A percentile compares a stretch with the other conserved stretches of the same genome.
Evolutionary conservation across 225 moss, liverwort and hornwort genomes (phyloP).

Genomic region (Asterella californica): DNA sequence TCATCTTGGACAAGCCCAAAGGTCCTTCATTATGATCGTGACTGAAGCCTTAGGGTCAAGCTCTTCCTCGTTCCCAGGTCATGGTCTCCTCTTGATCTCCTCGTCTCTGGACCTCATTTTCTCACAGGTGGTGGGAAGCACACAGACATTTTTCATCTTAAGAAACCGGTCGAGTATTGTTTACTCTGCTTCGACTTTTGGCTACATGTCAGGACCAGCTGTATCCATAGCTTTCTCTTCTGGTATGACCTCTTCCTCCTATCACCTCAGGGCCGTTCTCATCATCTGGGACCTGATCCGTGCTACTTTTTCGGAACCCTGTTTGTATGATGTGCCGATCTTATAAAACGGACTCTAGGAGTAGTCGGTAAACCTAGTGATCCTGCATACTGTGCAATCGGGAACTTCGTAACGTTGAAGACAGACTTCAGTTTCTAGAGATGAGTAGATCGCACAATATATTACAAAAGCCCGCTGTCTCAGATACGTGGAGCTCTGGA

Average conservation of each 20-base stretch:
- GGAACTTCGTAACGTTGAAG: constrained; percentile 83
- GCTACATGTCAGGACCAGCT: background rate
- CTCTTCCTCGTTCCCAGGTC: constrained; percentile 47
- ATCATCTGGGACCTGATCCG: background rate
- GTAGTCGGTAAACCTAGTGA: constrained; percentile 94
- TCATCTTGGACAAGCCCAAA: background rate
- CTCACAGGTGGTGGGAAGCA: constrained; percentile 72
- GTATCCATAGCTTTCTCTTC: background rate
- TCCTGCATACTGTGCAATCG: constrained; percentile 80
- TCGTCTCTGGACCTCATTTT: constrained; percentile 49
- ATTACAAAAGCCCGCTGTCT: constrained; percentile 89
- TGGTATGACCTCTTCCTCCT: constrained; percentile 23
- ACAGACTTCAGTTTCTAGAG: constrained; percentile 77
- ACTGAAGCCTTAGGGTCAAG: constrained; percentile 19
- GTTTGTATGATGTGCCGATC: constrained; percentile 44
- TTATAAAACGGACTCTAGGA: constrained; percentile 89
- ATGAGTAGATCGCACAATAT: constrained; percentile 80
- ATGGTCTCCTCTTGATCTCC: constrained; percentile 57
- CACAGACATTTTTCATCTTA: constrained; percentile 68
- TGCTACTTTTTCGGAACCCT: constrained; percentile 31
- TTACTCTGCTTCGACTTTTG: constrained; percentile 48
- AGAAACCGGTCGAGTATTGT: constrained; percentile 89
- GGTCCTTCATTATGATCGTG: background rate
- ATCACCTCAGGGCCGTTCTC: background rate
- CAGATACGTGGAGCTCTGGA: constrained; percentile 81